These are phyloP conservation scores for Catharanthus roseus DNA, from an alignment of 257 asterid species.

Conservation along the genomic window DNA sequence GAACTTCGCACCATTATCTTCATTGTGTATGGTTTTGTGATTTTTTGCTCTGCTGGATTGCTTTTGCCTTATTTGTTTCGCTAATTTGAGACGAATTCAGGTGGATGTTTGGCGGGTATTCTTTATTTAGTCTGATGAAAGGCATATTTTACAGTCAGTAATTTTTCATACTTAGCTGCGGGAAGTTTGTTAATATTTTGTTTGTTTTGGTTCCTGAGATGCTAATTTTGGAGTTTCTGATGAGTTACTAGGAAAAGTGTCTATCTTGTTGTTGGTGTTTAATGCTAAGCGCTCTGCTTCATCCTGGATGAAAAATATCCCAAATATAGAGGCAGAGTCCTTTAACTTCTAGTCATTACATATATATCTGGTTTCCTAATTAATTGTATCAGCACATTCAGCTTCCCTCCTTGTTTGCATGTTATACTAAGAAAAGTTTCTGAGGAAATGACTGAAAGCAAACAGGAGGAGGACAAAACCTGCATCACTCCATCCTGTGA, in stretches of 20 bases:
- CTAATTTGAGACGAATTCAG: background rate
- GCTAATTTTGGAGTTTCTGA: background rate
- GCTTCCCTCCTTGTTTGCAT: no score
- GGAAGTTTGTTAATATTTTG: background rate
- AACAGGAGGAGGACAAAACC: no score
- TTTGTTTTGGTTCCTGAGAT: background rate
- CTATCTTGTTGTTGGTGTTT: background rate
- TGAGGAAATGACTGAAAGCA: no score
- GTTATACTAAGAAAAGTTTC: background rate
- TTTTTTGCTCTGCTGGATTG: background rate
- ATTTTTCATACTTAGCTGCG: background rate
- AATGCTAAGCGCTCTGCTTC: background rate
- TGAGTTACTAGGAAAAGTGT: background rate
- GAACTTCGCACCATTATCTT: background rate
- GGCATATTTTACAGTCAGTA: background rate
- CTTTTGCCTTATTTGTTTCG: no score
- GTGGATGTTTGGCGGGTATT: background rate
- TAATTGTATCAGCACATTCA: no score
- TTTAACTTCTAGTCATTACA: no score
- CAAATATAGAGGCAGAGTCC: background rate
- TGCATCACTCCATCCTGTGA: no score
- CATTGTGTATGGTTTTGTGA: background rate
- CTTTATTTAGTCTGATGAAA: background rate
- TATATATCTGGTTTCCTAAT: no score
- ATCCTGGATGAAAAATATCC: background rate